Conservation (phyloP, 768 basidiomycete genomes). For the Chalciporus piperatus region DNA sequence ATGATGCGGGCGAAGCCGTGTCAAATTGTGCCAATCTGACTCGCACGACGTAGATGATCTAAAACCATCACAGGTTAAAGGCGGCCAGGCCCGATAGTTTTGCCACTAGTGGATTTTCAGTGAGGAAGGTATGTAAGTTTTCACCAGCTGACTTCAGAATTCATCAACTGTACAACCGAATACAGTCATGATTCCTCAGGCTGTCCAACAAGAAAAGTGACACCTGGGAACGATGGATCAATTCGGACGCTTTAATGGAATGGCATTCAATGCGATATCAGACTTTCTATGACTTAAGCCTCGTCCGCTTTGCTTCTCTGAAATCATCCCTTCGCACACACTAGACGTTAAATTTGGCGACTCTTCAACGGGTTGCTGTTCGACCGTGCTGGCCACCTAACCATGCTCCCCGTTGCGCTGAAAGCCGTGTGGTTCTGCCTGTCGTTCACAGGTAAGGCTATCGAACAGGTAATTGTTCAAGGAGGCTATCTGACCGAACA, state of each 20-base stretch:
- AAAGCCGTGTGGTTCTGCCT: conserved; percentile 59
- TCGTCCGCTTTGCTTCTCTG: background rate
- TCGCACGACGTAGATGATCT: no score
- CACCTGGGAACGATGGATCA: conserved; percentile 10
- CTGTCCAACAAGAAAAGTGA: background rate
- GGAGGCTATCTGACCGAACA: background rate
- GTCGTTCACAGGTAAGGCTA: conserved; percentile 47
- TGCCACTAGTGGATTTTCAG: background rate
- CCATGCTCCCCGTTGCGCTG: conserved; percentile 55
- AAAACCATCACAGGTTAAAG: background rate
- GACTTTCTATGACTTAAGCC: background rate
- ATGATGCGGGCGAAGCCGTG: no score
- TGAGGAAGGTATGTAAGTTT: background rate
- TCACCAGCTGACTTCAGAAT: no score
- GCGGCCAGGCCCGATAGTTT: background rate
- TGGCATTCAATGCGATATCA: background rate
- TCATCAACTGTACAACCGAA: background rate
- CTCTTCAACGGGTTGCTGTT: background rate
- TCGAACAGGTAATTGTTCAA: background rate
- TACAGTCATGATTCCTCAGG: background rate
- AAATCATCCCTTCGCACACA: background rate
- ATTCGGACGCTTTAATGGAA: background rate
- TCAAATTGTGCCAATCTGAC: no score
- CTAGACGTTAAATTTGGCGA: background rate
- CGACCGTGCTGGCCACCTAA: background rate